Percentiles rank a stretch among this genome's conserved stretches.
Conservation (phyloP, 2,329 filamentous ascomycete genomes). For the Biscogniauxia mediterranea region DNA sequence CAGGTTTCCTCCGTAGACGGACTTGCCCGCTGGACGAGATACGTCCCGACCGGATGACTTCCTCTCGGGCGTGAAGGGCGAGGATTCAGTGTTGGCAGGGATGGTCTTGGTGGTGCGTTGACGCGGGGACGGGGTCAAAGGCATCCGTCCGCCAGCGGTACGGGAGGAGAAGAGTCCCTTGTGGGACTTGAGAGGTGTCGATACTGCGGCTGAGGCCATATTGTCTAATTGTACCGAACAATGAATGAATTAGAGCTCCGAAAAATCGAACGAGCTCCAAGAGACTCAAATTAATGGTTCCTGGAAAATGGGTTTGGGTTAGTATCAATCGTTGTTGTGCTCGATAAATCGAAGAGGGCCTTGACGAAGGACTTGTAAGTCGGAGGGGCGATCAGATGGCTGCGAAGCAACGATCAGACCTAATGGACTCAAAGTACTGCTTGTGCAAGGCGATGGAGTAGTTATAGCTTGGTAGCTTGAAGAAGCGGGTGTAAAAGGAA, state of each 20-base stretch:
- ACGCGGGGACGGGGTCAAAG: slow-evolving; percentile 87
- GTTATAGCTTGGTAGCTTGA: slow-evolving; percentile 22
- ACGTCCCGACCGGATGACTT: slow-evolving; percentile 50
- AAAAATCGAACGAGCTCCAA: slow-evolving; percentile 53
- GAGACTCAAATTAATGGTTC: slow-evolving; percentile 60
- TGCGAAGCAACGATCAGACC: slow-evolving; percentile 44
- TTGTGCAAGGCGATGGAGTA: slow-evolving; percentile 31
- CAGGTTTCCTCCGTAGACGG: slow-evolving; percentile 77
- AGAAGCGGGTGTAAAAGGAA: slow-evolving; percentile 11
- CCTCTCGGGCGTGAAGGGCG: slow-evolving; percentile 75
- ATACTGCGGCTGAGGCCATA: slow-evolving; percentile 82
- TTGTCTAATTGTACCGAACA: slow-evolving; percentile 24
- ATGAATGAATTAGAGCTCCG: slow-evolving; percentile 37
- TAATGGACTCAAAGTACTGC: slow-evolving; percentile 41
- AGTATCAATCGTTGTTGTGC: slow-evolving; percentile 45
- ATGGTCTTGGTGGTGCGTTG: slow-evolving; percentile 52
- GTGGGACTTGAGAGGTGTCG: slow-evolving; percentile 93
- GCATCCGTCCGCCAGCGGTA: slow-evolving; percentile 91
- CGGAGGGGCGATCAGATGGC: slow-evolving; percentile 49
- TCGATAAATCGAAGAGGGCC: slow-evolving; percentile 48
- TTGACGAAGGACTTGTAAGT: slow-evolving; percentile 43
- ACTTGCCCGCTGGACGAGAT: slow-evolving; percentile 58
- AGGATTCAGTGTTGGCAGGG: slow-evolving; percentile 57
- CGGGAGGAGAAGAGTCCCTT: slow-evolving; percentile 87
- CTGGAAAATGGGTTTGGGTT: slow-evolving; percentile 46